Base-by-base conservation (phyloP, 257 asterid species). In the Linderniella brevidens region DNA sequence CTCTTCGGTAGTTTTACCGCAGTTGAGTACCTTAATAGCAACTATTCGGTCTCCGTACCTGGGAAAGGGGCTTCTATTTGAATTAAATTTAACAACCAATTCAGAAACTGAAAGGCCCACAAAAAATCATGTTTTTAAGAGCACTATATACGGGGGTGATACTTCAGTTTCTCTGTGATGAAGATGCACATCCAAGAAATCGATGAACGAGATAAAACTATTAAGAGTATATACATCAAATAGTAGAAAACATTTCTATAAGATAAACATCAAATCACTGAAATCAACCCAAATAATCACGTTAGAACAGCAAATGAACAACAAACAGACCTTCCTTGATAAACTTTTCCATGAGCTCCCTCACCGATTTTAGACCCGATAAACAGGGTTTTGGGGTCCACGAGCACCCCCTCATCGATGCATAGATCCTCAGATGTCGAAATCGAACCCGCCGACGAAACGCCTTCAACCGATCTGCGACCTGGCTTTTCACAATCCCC, bases 281-380 rank as follows among this genome's bases (percentile, higher is more conserved):
- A n/a, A n/a, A n/a, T n/a, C n/a, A n/a, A 32, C 53, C 59, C 5
- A 45, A 4, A 45, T 4, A 37, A 52, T 29, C 15, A 52, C 48
- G 48, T 15, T 15, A 68, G 44, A 17, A 37, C 12, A 19, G 42
- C 14, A 11, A 37, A 62, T 40, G 45, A 52, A 41, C 42, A 13
- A 1, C 50, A 58, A 6, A 71, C 79, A 19, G 14, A 86, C 97
- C 95, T 87, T 69, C 97, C 97, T 68, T 83, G 79, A 62, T 77
- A 87, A 59, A 87, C 97, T 65, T 87, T 87, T 8, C 95, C 97
- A 70, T 87, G 97, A 74, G 97, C 97, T 43, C 97, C 97, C 65
- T 87, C 92, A 0, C 97, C 97, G 48, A 87, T 73, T 70, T 87
- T 83, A 0, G 85, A 62, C 55, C 92, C 97, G 45, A 87, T 83